phyloP scores from a whole-genome alignment of 345 rosid genomes.

The Hibiscus mutabilis region DNA sequence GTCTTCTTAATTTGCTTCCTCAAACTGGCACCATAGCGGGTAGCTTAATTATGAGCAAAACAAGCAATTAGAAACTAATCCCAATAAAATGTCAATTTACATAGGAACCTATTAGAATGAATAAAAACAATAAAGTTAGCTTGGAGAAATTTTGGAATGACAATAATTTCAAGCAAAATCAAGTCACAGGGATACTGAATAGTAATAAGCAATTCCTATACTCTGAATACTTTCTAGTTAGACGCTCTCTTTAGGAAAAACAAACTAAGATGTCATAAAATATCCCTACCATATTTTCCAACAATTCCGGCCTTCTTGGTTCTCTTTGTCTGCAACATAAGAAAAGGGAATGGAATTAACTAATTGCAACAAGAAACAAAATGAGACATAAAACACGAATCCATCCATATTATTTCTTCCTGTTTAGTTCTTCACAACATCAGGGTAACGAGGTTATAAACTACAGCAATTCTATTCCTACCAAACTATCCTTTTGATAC shows the following conservation, averaged over 20 bases:
- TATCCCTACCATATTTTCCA: conserved; percentile 45
- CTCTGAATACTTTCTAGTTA: not conserved
- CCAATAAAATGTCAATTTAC: not conserved
- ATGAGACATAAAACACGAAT: not conserved
- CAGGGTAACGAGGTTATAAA: not conserved
- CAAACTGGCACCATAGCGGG: conserved; percentile 90
- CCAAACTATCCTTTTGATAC: not conserved
- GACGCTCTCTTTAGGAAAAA: not conserved
- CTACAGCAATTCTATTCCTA: not conserved
- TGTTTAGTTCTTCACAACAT: not conserved
- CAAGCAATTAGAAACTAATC: not conserved
- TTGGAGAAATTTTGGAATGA: not conserved
- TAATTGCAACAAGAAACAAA: not conserved
- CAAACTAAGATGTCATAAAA: not conserved
- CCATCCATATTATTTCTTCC: not conserved
- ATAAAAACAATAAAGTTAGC: too few relatives aligned
- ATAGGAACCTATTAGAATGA: too few relatives aligned
- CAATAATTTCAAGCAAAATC: not conserved
- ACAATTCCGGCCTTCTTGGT: conserved; percentile 69
- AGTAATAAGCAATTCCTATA: not conserved
- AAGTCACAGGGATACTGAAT: not conserved
- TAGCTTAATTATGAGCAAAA: conserved; percentile 30
- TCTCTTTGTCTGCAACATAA: conserved; percentile 44
- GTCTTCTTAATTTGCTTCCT: conserved; percentile 86
- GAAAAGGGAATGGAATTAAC: not conserved